A percentile compares a stretch with the other conserved stretches of the same genome.
Evolutionary conservation across 805 yeast species (phyloP).

Genomic region (Nakazawaea molendinolei): DNA sequence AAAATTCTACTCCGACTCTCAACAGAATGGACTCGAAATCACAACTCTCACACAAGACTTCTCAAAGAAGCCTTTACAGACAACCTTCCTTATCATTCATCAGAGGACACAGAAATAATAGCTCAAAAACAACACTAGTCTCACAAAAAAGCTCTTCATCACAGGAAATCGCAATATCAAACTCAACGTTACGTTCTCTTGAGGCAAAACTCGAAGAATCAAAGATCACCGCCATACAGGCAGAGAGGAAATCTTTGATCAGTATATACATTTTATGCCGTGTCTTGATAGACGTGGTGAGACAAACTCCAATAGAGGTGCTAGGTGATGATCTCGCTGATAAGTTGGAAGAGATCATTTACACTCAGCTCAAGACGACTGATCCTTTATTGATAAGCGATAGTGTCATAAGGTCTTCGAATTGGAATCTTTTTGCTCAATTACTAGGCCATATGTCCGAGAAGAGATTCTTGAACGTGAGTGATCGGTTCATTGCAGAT

Average conservation of each 20-base stretch:
- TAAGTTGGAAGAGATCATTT: slow-evolving; percentile 87
- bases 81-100: slow-evolving; percentile 10
- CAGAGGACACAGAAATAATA: slow-evolving; percentile 38
- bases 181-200: slow-evolving; percentile 8
- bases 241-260: slow-evolving; percentile 80
- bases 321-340: slow-evolving; percentile 75
- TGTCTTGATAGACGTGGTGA: slow-evolving; percentile 86
- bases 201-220: slow-evolving; percentile 31
- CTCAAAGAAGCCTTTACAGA: slow-evolving; percentile 2
- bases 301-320: slow-evolving; percentile 70
- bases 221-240: slow-evolving; percentile 67
- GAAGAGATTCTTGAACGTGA: slow-evolving; percentile 75
- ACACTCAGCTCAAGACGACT: slow-evolving; percentile 79
- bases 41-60: background rate
- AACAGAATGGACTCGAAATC: background rate
- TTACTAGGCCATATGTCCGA: slow-evolving; percentile 87
- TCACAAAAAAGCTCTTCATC: slow-evolving; percentile 13
- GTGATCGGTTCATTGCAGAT: slow-evolving; percentile 90
- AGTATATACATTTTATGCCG: slow-evolving; percentile 86
- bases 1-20: slow-evolving; percentile 2
- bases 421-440: slow-evolving; percentile 90
- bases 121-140: slow-evolving; percentile 37
- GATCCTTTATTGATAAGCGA: slow-evolving; percentile 68
- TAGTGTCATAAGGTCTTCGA: slow-evolving; percentile 75
- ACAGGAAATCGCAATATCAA: background rate